A percentile compares a stretch with the other conserved stretches of the same genome.
Conservation (phyloP, 2,329 filamentous ascomycete species). For the Sporothrix brunneoviolacea region DNA sequence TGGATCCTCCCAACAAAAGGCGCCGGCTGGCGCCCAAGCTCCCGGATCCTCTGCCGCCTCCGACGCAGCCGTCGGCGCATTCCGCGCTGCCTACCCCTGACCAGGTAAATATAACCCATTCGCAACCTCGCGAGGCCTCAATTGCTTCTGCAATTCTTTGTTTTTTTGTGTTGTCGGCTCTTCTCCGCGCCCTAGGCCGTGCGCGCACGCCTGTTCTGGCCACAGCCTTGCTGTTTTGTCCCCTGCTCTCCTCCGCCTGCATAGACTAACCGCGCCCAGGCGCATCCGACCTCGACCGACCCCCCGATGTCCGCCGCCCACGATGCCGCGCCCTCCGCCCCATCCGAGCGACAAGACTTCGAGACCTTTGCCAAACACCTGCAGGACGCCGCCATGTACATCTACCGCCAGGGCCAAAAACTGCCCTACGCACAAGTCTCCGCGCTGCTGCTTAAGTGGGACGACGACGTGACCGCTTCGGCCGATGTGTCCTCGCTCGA, state of each 20-base stretch:
- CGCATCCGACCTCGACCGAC: conserved; percentile 14
- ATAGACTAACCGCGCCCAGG: conserved; percentile 2
- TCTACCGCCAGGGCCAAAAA: conserved; percentile 56
- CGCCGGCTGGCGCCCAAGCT: conserved; percentile 25
- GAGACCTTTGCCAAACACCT: conserved; percentile 61
- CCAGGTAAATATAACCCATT: conserved; percentile 14
- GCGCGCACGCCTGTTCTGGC: not conserved
- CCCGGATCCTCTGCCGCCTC: conserved; percentile 19
- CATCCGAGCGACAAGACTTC: conserved; percentile 50
- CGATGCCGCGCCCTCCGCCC: conserved; percentile 18
- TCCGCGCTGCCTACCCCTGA: conserved; percentile 16
- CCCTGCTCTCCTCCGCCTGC: not conserved
- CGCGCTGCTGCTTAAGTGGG: conserved; percentile 56
- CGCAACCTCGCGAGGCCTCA: not conserved
- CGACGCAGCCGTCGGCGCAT: conserved; percentile 13
- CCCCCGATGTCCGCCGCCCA: not conserved
- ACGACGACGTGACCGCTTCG: conserved; percentile 50
- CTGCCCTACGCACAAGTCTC: conserved; percentile 52
- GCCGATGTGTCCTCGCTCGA: conserved; percentile 49
- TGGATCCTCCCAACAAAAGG: conserved; percentile 26
- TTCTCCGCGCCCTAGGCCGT: not conserved
- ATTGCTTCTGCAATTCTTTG: not conserved
- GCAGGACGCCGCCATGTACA: conserved; percentile 61
- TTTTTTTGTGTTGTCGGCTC: no score
- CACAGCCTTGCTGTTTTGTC: not conserved